Evolutionary conservation across 2,329 filamentous ascomycete species (phyloP).

Genomic region (Pezizomycotina sp.): DNA sequence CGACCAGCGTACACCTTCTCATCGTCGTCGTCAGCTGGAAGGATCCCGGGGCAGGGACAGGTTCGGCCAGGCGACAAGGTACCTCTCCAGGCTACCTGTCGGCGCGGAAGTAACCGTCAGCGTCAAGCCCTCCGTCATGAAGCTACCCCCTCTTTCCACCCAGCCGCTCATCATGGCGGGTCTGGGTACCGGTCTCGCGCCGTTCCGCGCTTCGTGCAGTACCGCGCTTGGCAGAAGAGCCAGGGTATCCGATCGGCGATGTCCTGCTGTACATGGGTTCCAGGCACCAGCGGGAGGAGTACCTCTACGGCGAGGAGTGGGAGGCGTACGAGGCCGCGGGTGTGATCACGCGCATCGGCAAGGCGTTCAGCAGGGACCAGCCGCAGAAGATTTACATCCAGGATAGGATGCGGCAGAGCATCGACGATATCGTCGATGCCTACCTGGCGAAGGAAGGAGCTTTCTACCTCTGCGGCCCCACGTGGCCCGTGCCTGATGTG

Average conservation of each 20-base stretch:
- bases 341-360: constrained; percentile 82
- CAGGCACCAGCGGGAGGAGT: constrained; percentile 94
- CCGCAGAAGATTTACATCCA: constrained; percentile 99
- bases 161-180: constrained; percentile 97
- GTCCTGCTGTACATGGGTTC: constrained; percentile 94
- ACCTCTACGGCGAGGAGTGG: constrained; percentile 98
- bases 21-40: constrained; percentile 96
- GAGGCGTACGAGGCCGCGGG: constrained; percentile 92
- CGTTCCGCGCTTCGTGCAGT: constrained; percentile 99
- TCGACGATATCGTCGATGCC: constrained; percentile 65
- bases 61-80: constrained; percentile 83
- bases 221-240: constrained; percentile 95
- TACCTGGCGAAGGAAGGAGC: constrained; percentile 77
- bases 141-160: constrained; percentile 72
- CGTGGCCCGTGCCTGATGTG: constrained; percentile 96
- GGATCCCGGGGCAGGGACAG: constrained; percentile 72
- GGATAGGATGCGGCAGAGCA: constrained; percentile 83
- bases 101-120: constrained; percentile 74
- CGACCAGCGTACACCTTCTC: constrained; percentile 78
- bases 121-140: constrained; percentile 98
- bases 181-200: constrained; percentile 90
- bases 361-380: constrained; percentile 92
- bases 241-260: constrained; percentile 86
- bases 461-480: constrained; percentile 95
- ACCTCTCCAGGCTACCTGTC: constrained; percentile 58